Conservation (phyloP, 352 stramenopile species). For the Phytopythium helicoides region DNA sequence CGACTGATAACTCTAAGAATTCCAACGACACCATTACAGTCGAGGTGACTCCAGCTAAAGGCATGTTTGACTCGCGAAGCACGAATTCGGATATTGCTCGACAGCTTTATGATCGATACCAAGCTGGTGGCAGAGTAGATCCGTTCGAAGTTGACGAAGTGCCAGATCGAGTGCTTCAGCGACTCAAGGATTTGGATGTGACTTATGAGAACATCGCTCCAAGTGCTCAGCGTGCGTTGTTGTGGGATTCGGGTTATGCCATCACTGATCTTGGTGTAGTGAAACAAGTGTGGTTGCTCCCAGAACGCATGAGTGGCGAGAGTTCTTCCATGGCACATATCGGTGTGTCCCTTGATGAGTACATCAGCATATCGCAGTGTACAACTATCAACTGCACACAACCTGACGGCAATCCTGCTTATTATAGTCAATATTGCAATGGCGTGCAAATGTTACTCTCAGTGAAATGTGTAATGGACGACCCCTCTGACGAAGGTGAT, state of each 20-base stretch:
- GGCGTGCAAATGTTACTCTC: constrained; percentile 31
- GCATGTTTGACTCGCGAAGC: background rate
- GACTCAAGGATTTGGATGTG: constrained; percentile 1
- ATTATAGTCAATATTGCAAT: constrained; percentile 19
- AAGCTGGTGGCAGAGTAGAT: background rate
- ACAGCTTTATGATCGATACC: constrained; percentile 19
- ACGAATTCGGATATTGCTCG: constrained; percentile 28
- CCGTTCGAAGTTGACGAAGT: background rate
- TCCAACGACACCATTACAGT: background rate
- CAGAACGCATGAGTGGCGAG: background rate
- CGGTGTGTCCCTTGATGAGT: constrained; percentile 21
- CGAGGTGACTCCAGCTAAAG: background rate
- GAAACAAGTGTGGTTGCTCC: constrained; percentile 12
- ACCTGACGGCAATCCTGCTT: constrained; percentile 10
- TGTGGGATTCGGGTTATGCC: constrained; percentile 11
- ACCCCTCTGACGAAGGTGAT: constrained; percentile 6
- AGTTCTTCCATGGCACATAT: constrained; percentile 19
- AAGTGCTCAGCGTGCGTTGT: constrained; percentile 9
- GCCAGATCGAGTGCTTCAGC: background rate
- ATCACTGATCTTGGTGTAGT: background rate
- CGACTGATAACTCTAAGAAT: too few relatives aligned
- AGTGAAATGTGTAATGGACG: constrained; percentile 25
- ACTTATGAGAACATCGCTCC: background rate
- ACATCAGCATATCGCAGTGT: constrained; percentile 10
- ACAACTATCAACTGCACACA: constrained; percentile 19